phyloP scores from a whole-genome alignment of 2,329 filamentous ascomycete genomes.

The Fusarium floridanum region DNA sequence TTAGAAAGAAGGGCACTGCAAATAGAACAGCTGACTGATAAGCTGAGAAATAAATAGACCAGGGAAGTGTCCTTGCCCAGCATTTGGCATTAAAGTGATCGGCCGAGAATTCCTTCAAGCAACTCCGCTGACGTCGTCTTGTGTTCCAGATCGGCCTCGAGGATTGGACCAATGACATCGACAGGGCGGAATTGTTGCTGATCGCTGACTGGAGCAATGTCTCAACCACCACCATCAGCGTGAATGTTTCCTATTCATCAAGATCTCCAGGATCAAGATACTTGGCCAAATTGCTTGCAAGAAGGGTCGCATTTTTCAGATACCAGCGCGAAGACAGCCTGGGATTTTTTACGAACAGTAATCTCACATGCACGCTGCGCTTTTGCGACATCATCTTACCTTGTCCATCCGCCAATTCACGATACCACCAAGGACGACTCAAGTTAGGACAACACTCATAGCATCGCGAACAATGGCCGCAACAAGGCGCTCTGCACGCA shows the following conservation, averaged over 20 bases:
- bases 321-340: background rate
- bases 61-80: background rate
- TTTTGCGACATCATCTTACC: slow-evolving; percentile 11
- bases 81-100: background rate
- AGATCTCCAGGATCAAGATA: slow-evolving; percentile 6
- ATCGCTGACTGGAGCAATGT: background rate
- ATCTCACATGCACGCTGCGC: slow-evolving; percentile 28
- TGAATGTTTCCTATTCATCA: slow-evolving; percentile 19
- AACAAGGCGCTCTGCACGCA: slow-evolving; percentile 57
- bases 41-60: background rate
- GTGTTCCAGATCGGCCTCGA: background rate
- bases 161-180: slow-evolving; percentile 25
- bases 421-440: background rate
- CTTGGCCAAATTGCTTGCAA: background rate
- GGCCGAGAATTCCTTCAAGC: background rate
- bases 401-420: slow-evolving; percentile 24
- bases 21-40: background rate
- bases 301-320: background rate
- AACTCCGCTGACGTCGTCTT: slow-evolving; percentile 19
- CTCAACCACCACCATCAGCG: slow-evolving; percentile 11
- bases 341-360: background rate
- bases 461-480: slow-evolving; percentile 46
- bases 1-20: background rate
- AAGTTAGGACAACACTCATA: slow-evolving; percentile 18
- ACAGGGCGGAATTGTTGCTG: slow-evolving; percentile 12